phyloP scores from a whole-genome alignment of 306 rosid species.

The Prinsepia uniflora region DNA sequence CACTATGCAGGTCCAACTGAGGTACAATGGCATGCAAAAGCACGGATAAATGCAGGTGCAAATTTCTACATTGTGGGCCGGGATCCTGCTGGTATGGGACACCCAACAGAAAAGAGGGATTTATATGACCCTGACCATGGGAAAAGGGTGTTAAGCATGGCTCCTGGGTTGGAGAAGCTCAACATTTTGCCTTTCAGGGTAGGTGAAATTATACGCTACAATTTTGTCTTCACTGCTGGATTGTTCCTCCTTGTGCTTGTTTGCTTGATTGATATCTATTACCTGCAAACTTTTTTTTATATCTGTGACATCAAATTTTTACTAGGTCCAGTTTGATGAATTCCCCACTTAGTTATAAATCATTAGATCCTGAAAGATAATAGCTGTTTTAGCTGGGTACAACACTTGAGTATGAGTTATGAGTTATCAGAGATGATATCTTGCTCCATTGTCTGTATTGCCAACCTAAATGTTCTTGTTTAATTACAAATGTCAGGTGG shows the following conservation, averaged over 20 bases:
- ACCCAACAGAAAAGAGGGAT: slow-evolving; percentile 92
- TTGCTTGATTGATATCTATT: neutral
- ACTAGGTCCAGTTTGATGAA: neutral
- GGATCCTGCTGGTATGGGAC: slow-evolving; percentile 98
- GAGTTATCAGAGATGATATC: neutral
- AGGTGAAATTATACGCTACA: slow-evolving; percentile 19
- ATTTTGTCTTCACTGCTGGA: neutral
- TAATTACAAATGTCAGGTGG: slow-evolving; percentile 58
- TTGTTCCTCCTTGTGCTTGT: neutral
- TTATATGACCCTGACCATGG: slow-evolving; percentile 95
- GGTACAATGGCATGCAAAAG: slow-evolving; percentile 99
- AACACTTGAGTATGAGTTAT: neutral
- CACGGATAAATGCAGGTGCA: slow-evolving; percentile 92
- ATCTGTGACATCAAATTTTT: neutral
- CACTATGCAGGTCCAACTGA: slow-evolving; percentile 99
- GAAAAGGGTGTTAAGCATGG: slow-evolving; percentile 89
- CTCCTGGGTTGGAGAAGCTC: slow-evolving; percentile 95
- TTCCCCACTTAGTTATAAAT: neutral
- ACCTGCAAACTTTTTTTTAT: neutral
- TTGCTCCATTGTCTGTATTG: neutral
- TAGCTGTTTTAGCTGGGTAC: neutral
- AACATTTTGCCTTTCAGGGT: slow-evolving; percentile 93
- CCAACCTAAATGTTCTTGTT: neutral
- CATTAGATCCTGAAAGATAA: neutral
- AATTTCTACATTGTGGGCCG: slow-evolving; percentile 98